phyloP scores from a whole-genome alignment of 768 basidiomycete genomes.

The Glaciozyma martinii region DNA sequence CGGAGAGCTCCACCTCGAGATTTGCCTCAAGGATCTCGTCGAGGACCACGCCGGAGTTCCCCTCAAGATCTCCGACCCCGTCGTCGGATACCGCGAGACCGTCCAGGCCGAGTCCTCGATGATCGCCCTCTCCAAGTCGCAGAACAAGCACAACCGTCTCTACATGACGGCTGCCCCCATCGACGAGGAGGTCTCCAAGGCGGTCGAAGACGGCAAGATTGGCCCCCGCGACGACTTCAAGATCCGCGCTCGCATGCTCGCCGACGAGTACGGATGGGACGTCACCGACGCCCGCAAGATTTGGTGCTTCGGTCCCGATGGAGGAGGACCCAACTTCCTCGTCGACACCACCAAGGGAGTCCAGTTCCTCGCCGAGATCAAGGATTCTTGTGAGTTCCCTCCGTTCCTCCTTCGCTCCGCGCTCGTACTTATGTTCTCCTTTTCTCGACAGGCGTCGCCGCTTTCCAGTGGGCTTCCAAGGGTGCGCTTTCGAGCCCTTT shows the following conservation, averaged over 20 bases:
- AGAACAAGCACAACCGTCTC: conserved; percentile 99
- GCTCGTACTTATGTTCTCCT: neutral
- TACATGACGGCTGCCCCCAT: conserved; percentile 87
- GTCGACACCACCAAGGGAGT: conserved; percentile 89
- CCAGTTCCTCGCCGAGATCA: conserved; percentile 98
- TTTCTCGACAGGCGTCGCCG: conserved; percentile 54
- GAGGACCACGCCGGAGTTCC: conserved; percentile 99
- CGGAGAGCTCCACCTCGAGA: conserved; percentile 97
- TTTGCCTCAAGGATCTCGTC: conserved; percentile 99
- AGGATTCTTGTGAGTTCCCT: conserved; percentile 72
- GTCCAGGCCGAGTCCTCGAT: conserved; percentile 93
- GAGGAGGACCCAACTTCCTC: conserved; percentile 89
- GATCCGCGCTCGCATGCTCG: conserved; percentile 83
- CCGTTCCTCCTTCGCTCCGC: neutral
- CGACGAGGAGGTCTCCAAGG: conserved; percentile 85
- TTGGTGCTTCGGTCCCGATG: conserved; percentile 99
- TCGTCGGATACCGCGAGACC: conserved; percentile 96
- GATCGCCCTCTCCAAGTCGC: conserved; percentile 94
- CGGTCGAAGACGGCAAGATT: conserved; percentile 80
- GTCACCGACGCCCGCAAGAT: conserved; percentile 99
- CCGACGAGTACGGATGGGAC: conserved; percentile 96
- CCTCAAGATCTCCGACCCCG: conserved; percentile 91
- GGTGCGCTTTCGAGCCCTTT: conserved; percentile 52
- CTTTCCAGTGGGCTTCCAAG: conserved; percentile 99
- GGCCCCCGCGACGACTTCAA: conserved; percentile 95